Base-by-base conservation (phyloP, 83 land plant genomes). In the Thuja plicata region DNA sequence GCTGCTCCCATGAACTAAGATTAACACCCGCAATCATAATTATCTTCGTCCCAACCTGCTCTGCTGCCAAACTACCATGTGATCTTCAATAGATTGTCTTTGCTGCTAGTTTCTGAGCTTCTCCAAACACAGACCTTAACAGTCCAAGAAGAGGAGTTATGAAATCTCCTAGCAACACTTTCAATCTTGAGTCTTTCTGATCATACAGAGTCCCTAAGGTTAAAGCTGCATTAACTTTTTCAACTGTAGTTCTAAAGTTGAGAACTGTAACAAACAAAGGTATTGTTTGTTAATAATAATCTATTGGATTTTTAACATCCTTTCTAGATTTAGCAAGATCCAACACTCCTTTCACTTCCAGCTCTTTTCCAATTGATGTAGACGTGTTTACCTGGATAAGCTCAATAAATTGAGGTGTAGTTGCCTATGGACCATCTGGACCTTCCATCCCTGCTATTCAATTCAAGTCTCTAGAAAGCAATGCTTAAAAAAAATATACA, bases 21-120 rank as follows among this genome's bases (percentile, higher is more conserved):
- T 95, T 94, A 2, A 97, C 98, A 71, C 96, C 98, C 91, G 95
- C 98, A 24, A 97, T 97, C 5, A 93, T 90, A 90, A 95, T 95
- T 74, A 97, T 97, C 84, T 94, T 94, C 87, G 92, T 77, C 40
- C 98, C 97, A 73, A 97, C 95, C 88, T 95, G 96, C 89, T 95
- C 94, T 89, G 94, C 93, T 54, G 91, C 87, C 46, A 95, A 84
- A 32, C 97, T 94, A 70, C 95, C 94, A n/a, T 92, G 88, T 45
- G 97, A 96, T 17, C 94, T 96, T 55, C 92, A 97, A 93, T 71
- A 93, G 34, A 97, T 88, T 21, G 98, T 94, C 85, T 94, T 94
- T 74, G 97, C 95, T 41, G 98, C 97, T 15, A 95, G 94, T 77
- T 89, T 96, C 88, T 94, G 92, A 3, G 92, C 92, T 50, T 95